Conservation (phyloP, 2,329 filamentous ascomycete species). For the Ceratocystis colombiana region DNA sequence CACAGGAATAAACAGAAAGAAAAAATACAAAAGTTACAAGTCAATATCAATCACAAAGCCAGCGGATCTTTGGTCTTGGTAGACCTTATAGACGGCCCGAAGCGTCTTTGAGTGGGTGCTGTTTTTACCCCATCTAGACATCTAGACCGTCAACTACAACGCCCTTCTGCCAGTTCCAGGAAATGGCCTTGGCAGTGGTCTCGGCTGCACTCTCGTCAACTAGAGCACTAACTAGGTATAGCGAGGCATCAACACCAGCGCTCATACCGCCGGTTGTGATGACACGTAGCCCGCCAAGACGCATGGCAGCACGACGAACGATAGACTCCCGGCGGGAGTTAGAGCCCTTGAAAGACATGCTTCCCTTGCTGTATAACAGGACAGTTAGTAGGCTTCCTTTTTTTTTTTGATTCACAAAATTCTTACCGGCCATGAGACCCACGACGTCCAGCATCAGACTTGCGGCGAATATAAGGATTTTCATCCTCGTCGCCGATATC, state of each 20-base stretch:
- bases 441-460: conserved; percentile 52
- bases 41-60: not conserved
- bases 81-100: too few relatives aligned
- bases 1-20: conserved; percentile 3
- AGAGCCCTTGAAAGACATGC: conserved; percentile 67
- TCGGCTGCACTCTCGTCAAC: conserved; percentile 66
- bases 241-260: conserved; percentile 69
- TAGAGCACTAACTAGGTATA: conserved; percentile 77
- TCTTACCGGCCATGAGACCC: conserved; percentile 51
- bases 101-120: conserved; percentile 1
- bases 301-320: conserved; percentile 64
- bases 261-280: conserved; percentile 71
- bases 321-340: conserved; percentile 70
- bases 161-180: conserved; percentile 80
- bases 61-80: not conserved
- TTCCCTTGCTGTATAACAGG: conserved; percentile 56
- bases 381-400: conserved; percentile 21
- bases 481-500: conserved; percentile 72
- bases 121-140: conserved; percentile 44
- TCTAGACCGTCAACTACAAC: conserved; percentile 75
- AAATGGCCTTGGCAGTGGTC: conserved; percentile 64
- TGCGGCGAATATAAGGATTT: conserved; percentile 72
- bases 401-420: too few relatives aligned
- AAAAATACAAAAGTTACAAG: conserved; percentile 1
- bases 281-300: conserved; percentile 58